A percentile compares a stretch with the other conserved stretches of the same genome.
Evolutionary conservation across 148 eudicot species (phyloP).

Genomic region (Chenopodium berlandieri): DNA sequence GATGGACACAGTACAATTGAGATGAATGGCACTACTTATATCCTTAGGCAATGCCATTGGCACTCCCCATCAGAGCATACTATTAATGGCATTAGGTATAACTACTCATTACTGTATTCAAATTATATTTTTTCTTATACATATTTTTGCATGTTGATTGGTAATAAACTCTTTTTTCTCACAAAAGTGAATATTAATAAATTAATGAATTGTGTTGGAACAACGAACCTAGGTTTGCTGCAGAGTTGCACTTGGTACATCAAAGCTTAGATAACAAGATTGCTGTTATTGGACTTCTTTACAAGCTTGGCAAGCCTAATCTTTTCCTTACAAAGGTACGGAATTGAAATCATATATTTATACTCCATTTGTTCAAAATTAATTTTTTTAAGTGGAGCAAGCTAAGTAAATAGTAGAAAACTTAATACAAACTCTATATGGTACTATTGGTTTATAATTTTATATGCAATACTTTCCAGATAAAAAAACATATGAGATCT

Average conservation of each 20-base stretch:
- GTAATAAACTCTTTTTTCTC: not conserved
- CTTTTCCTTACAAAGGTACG: conserved; percentile 47
- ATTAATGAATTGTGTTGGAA: not conserved
- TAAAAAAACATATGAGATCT: too few relatives aligned
- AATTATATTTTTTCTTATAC: not conserved
- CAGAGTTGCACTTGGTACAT: conserved; percentile 75
- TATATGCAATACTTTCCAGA: too few relatives aligned
- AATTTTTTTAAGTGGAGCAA: too few relatives aligned
- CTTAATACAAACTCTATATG: too few relatives aligned
- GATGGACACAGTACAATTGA: conserved; percentile 41
- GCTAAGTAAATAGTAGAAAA: too few relatives aligned
- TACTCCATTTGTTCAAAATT: too few relatives aligned
- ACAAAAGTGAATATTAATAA: not conserved
- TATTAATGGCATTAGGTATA: conserved; percentile 47
- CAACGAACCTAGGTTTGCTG: conserved; percentile 35
- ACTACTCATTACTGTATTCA: not conserved
- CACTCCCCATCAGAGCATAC: conserved; percentile 80
- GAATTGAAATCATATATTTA: too few relatives aligned
- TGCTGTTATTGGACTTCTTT: conserved; percentile 52
- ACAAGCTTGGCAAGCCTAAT: conserved; percentile 52
- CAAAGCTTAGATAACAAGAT: conserved; percentile 30
- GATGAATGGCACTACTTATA: conserved; percentile 47
- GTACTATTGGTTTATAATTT: too few relatives aligned
- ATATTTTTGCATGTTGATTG: not conserved
- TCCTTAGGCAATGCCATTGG: conserved; percentile 60